These are phyloP conservation scores for Globisporangium takayamanum DNA, from an alignment of 352 stramenopile genomes.

Conservation along the genomic window DNA sequence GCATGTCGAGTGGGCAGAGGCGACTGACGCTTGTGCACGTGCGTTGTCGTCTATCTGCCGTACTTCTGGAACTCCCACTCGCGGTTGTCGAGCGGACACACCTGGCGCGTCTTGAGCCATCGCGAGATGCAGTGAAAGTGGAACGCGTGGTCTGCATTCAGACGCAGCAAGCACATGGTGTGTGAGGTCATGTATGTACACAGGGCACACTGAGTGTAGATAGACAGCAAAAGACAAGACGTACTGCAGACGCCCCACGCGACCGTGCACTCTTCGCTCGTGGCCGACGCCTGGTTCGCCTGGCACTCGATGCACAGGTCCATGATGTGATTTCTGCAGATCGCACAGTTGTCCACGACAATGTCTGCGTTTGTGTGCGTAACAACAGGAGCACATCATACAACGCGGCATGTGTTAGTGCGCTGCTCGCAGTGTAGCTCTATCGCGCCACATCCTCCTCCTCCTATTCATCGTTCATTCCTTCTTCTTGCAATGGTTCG, in stretches of 20 bases:
- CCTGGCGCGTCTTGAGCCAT: conserved; percentile 98
- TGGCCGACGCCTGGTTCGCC: conserved; percentile 85
- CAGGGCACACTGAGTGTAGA: not conserved
- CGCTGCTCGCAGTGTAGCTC: not conserved
- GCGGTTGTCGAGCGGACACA: conserved; percentile 99
- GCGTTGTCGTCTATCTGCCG: conserved; percentile 49
- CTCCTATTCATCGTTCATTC: no score
- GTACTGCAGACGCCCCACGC: conserved; percentile 84
- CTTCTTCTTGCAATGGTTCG: no score
- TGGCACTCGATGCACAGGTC: conserved; percentile 99
- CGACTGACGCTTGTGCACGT: not conserved
- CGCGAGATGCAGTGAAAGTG: conserved; percentile 99
- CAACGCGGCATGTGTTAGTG: not conserved
- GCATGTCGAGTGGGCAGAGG: not conserved
- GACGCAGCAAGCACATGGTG: conserved; percentile 79
- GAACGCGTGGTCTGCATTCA: conserved; percentile 95
- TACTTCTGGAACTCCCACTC: conserved; percentile 99
- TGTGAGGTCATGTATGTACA: conserved; percentile 1
- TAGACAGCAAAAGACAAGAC: conserved; percentile 23
- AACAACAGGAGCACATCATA: not conserved
- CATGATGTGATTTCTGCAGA: conserved; percentile 99
- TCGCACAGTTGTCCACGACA: conserved; percentile 91
- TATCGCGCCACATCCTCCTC: no score
- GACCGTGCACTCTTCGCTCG: conserved; percentile 84
- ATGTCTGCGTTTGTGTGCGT: conserved; percentile 46